Percentiles rank a stretch among this genome's conserved stretches.
These are phyloP conservation scores for Colletotrichum sp. DNA, from an alignment of 2,329 filamentous ascomycete genomes.

Conservation along the genomic window DNA sequence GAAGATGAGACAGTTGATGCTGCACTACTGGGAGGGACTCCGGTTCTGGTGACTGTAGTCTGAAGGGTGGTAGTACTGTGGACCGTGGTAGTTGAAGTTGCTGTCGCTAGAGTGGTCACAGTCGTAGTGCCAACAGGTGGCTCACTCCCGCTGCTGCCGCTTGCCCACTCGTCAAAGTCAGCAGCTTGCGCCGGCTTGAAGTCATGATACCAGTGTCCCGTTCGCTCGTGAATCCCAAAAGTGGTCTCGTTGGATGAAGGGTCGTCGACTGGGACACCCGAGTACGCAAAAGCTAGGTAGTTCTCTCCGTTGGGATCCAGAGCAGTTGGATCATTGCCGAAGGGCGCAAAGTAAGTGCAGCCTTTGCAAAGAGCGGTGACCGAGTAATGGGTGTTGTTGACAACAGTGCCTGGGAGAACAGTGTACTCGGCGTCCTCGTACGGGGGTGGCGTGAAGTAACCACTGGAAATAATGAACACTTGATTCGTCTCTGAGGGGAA, in stretches of 20 bases:
- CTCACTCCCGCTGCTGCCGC: constrained; percentile 2
- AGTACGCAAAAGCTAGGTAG: constrained; percentile 45
- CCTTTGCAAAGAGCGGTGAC: constrained; percentile 40
- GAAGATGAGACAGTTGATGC: not conserved
- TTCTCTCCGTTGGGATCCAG: constrained; percentile 42
- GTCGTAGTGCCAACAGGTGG: constrained; percentile 1
- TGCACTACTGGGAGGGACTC: not conserved
- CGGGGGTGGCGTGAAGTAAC: constrained; percentile 36
- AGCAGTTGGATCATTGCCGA: constrained; percentile 39
- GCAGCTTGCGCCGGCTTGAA: constrained; percentile 35
- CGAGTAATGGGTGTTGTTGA: constrained; percentile 39
- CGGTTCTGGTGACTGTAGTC: constrained; percentile 14
- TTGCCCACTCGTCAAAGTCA: constrained; percentile 35
- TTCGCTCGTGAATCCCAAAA: constrained; percentile 48
- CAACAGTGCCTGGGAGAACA: constrained; percentile 37
- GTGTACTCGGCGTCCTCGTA: constrained; percentile 37
- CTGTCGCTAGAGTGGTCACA: constrained; percentile 1
- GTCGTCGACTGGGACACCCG: constrained; percentile 38
- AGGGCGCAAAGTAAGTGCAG: constrained; percentile 47
- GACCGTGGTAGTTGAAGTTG: constrained; percentile 12
- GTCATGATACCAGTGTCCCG: constrained; percentile 46
- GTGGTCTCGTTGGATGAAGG: constrained; percentile 37
- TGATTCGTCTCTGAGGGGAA: not conserved
- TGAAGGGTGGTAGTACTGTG: constrained; percentile 9
- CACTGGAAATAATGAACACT: constrained; percentile 25